Evolutionary conservation across 2,329 filamentous ascomycete genomes (phyloP), one percentile per base, ranked within the genome.

Genomic region (Xylariales sp.): DNA sequence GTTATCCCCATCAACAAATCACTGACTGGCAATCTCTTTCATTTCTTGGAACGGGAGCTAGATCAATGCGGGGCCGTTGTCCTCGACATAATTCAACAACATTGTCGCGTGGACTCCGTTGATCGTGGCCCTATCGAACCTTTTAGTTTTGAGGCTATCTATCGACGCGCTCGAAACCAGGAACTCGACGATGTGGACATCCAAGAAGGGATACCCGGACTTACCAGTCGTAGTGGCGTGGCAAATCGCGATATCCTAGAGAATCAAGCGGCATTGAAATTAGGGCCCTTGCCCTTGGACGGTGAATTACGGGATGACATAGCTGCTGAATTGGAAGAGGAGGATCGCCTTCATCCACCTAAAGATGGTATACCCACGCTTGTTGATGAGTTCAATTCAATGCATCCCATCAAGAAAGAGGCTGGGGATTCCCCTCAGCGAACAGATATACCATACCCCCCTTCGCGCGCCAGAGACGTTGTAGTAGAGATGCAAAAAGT

Each of bases 401-500:
- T 91, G 77, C 73, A 79, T 36, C 91, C 91, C 70, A 91, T 91
- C 54, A 99, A 99, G 82, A 96, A 97, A 80, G 94, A 97, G 41
- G 91, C 91, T 59, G 91, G 91, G 32, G 96, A 98, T 76, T 93
- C 86, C 0, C 94, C 94, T 1, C 90, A 84, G 55, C 88, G 94
- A 50, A 86, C 91, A 16, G 91, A 94, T 30, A 87, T 98, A 28
- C 95, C 96, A 1, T 88, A 97, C 28, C 96, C 96, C 0, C 92
- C 94, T 5, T 97, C 95, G 0, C 88, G 94, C 18, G 93, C 94
- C 3, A 88, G 94, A 69, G 96, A 99, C 75, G 94, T 99, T 7
- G 89, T 93, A 34, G 93, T 97, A 83, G 96, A 98, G 79, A 94
- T 98, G 75, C 93, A 96, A 76, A 96, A 95, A 78, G 89, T 98